Base-by-base conservation (phyloP, 345 rosid genomes). In the Geranium rotundifolium region DNA sequence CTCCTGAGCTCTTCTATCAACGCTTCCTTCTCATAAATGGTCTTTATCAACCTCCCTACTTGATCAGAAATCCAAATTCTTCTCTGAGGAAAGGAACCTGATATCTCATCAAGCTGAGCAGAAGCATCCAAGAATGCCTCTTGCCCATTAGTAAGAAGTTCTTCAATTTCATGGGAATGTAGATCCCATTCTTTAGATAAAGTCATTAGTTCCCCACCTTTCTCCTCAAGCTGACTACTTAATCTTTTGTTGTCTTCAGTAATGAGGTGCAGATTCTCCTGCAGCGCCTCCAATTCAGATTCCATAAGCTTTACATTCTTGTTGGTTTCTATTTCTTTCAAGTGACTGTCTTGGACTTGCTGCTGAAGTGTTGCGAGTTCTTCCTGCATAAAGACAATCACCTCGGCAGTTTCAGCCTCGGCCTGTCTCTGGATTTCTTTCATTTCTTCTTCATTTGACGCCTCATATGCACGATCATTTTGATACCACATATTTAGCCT, bases 401-500 rank as follows among this genome's bases (percentile, higher is more conserved):
- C 96, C 84, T 90, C 95, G 4, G 83, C 97, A 65, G 96, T 84
- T 71, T 87, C 97, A 73, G 84, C 93, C 79, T 92, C 98, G 65
- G 76, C 96, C 80, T 92, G 95, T 68, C 70, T 77, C 68, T 80
- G 65, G 69, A 84, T 74, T 76, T 81, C 76, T 57, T 85, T 85
- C 86, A 70, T 80, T 72, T 90, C 92, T 75, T 77, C 84, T 79
- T 85, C 95, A 63, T 85, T 88, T 63, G 85, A 81, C 49, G 71
- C 83, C 81, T 80, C 83, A 61, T 70, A 80, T 64, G 78, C 84
- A 68, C 61, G 76, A 68, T 83, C 90, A 68, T 65, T 84, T 75
- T 79, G 89, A 83, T 83, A 82, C 80, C 81, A 75, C 63, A 62
- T 70, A 77, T 86, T 88, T 78, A 88, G 63, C 71, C 72, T 81